Conservation (phyloP, 495 filamentous ascomycete genomes). For the Aspergillus wentii region DNA sequence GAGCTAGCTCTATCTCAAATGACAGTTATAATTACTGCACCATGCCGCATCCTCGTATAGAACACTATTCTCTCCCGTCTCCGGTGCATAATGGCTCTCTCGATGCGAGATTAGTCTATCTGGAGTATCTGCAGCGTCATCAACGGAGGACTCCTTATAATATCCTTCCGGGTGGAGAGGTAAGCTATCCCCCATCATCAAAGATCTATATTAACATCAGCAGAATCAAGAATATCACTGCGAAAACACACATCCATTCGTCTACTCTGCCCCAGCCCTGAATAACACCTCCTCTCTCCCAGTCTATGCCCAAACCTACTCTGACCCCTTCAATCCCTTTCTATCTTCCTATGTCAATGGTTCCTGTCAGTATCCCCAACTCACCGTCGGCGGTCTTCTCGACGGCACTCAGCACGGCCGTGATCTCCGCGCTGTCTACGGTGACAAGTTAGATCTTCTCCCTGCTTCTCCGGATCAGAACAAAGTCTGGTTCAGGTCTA, state of each 20-base stretch:
- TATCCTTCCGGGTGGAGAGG: constrained; percentile 37
- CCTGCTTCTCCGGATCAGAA: constrained; percentile 9
- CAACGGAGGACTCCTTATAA: constrained; percentile 40
- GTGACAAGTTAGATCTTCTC: constrained; percentile 28
- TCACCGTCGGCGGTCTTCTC: constrained; percentile 37
- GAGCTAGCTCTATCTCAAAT: constrained; percentile 17
- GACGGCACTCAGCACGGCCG: constrained; percentile 40
- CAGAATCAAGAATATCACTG: constrained; percentile 40
- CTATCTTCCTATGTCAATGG: constrained; percentile 27
- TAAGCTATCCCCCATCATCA: constrained; percentile 5
- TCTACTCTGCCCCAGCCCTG: constrained; percentile 26
- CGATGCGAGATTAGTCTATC: constrained; percentile 28
- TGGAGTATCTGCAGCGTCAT: constrained; percentile 41
- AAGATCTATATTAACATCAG: not conserved
- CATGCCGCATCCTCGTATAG: constrained; percentile 40
- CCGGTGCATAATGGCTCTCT: constrained; percentile 23
- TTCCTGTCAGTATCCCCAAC: constrained; percentile 40
- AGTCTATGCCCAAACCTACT: constrained; percentile 38
- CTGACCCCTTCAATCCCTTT: constrained; percentile 35
- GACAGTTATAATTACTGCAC: constrained; percentile 39
- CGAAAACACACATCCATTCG: constrained; percentile 33
- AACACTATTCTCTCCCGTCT: constrained; percentile 26
- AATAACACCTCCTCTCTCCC: constrained; percentile 22
- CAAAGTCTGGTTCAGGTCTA: constrained; percentile 38
- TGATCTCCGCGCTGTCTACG: constrained; percentile 35